A percentile compares a stretch with the other conserved stretches of the same genome.
These are phyloP conservation scores for Magnaporthiopsis poae DNA, from an alignment of 2,329 filamentous ascomycete species.

Conservation along the genomic window DNA sequence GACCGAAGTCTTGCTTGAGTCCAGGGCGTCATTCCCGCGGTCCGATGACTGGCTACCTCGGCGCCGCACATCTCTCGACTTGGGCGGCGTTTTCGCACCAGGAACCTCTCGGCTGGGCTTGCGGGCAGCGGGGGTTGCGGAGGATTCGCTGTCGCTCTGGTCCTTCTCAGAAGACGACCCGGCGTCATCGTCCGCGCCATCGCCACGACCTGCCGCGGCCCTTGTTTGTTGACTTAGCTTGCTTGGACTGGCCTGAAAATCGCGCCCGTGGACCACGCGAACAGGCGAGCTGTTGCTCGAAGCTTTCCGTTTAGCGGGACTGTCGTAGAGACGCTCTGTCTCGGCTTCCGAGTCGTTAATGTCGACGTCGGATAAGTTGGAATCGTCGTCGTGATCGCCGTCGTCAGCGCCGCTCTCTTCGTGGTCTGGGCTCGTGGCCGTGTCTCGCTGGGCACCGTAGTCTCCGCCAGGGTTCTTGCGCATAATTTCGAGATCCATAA, in stretches of 20 bases:
- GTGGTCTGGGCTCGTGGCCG: constrained; percentile 7
- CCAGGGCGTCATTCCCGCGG: constrained; percentile 17
- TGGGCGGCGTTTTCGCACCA: constrained; percentile 19
- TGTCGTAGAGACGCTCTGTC: constrained; percentile 84
- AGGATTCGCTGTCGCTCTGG: constrained; percentile 16
- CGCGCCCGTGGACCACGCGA: constrained; percentile 13
- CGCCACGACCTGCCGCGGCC: constrained; percentile 18
- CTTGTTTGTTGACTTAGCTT: constrained; percentile 53
- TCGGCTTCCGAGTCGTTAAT: constrained; percentile 73
- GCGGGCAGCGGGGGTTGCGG: neutral
- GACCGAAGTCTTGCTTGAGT: constrained; percentile 20
- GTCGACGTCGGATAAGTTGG: constrained; percentile 44
- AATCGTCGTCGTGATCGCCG: constrained; percentile 25
- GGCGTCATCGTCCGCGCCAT: constrained; percentile 27
- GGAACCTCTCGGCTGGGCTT: constrained; percentile 1
- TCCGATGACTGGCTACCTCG: constrained; percentile 9
- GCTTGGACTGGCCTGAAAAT: constrained; percentile 61
- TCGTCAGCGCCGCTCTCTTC: constrained; percentile 11
- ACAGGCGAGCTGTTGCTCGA: constrained; percentile 12
- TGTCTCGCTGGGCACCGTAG: constrained; percentile 7
- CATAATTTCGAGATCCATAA: constrained; percentile 36
- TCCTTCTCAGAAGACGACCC: constrained; percentile 22
- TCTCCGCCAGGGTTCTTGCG: neutral
- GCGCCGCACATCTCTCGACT: constrained; percentile 10
- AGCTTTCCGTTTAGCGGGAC: constrained; percentile 52